These are phyloP conservation scores for Phytopythium chamaehyphon DNA, from an alignment of 352 stramenopile genomes.

Conservation along the genomic window DNA sequence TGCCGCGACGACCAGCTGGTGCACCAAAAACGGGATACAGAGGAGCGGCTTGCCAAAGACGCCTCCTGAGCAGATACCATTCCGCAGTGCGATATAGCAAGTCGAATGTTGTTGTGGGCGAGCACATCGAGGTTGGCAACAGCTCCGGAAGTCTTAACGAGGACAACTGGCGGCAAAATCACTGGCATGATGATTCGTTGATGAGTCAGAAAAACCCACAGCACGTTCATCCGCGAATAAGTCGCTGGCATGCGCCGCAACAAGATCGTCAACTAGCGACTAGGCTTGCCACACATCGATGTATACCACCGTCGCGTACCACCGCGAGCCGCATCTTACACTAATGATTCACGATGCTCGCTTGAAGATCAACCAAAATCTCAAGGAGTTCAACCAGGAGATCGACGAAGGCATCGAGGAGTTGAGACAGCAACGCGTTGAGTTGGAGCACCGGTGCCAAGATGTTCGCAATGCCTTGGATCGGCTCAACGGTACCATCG, in stretches of 20 bases:
- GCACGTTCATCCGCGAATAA: constrained; percentile 49
- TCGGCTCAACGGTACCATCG: no score
- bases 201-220: constrained; percentile 76
- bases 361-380: no score
- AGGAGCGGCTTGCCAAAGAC: constrained; percentile 76
- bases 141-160: constrained; percentile 54
- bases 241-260: constrained; percentile 31
- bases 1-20: constrained; percentile 82
- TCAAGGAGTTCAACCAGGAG: no score
- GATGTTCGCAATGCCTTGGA: no score
- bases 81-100: constrained; percentile 87
- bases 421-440: no score
- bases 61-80: constrained; percentile 83
- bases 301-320: constrained; percentile 76
- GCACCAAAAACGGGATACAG: constrained; percentile 88
- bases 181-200: constrained; percentile 58
- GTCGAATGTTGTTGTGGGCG: constrained; percentile 44
- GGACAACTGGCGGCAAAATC: constrained; percentile 47
- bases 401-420: no score
- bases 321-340: no score
- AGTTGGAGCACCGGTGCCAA: no score
- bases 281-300: constrained; percentile 80
- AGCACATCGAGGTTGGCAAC: constrained; percentile 68
- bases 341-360: no score
- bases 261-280: constrained; percentile 61